These are phyloP conservation scores for Gnomoniopsis smithogilvyi DNA, from an alignment of 2,329 filamentous ascomycete genomes.

Conservation along the genomic window DNA sequence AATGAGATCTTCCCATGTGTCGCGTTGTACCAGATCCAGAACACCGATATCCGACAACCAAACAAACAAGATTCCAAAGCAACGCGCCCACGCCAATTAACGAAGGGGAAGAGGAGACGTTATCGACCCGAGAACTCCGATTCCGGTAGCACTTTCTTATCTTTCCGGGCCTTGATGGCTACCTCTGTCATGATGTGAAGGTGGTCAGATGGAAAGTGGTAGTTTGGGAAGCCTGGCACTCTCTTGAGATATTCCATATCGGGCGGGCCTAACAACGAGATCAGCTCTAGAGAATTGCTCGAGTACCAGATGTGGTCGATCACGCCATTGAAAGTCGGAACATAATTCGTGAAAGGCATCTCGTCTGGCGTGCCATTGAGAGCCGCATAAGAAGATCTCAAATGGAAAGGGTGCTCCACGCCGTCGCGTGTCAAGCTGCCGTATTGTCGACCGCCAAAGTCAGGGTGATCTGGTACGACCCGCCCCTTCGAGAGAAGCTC, in stretches of 20 bases:
- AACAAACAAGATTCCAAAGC: constrained; percentile 18
- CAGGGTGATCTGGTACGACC: constrained; percentile 73
- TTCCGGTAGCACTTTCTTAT: constrained; percentile 66
- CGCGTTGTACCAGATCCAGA: constrained; percentile 19
- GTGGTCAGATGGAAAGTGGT: constrained; percentile 92
- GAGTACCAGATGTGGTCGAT: constrained; percentile 99
- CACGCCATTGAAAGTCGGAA: constrained; percentile 84
- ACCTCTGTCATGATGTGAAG: constrained; percentile 88
- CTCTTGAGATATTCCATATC: constrained; percentile 81
- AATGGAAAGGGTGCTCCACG: constrained; percentile 89
- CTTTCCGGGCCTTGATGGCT: constrained; percentile 82
- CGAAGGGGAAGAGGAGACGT: constrained; percentile 9
- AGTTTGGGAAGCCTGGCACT: constrained; percentile 89
- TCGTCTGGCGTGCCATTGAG: constrained; percentile 81
- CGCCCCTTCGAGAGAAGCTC: constrained; percentile 81
- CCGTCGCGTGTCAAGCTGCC: constrained; percentile 90
- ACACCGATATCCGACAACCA: constrained; percentile 17
- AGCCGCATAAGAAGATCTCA: constrained; percentile 84
- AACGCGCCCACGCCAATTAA: constrained; percentile 3
- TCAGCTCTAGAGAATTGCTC: constrained; percentile 81
- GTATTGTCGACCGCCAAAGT: constrained; percentile 79
- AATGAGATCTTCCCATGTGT: constrained; percentile 9
- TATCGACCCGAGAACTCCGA: constrained; percentile 47
- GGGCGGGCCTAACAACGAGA: constrained; percentile 79
- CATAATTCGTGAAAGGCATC: constrained; percentile 94